A percentile compares a stretch with the other conserved stretches of the same genome.
These are phyloP conservation scores for Ophiostoma ips DNA, from an alignment of 2,329 filamentous ascomycete species.

Conservation along the genomic window DNA sequence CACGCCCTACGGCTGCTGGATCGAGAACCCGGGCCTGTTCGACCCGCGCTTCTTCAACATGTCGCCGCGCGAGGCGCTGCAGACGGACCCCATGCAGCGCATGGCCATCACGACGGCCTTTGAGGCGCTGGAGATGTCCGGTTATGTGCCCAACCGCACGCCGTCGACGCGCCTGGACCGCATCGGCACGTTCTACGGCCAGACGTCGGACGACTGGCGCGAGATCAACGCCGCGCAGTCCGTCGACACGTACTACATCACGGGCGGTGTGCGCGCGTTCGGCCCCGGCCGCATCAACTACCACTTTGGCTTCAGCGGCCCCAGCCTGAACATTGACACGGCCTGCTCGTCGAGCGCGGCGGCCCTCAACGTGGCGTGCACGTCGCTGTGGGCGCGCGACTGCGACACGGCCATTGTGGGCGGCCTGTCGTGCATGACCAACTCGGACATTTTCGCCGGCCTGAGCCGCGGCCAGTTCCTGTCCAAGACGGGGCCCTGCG, in stretches of 20 bases:
- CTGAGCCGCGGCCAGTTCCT: conserved; percentile 66
- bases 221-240: conserved; percentile 62
- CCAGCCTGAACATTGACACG: conserved; percentile 61
- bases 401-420: conserved; percentile 72
- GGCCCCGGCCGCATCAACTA: conserved; percentile 53
- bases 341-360: conserved; percentile 64
- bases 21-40: conserved; percentile 63
- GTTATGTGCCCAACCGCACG: conserved; percentile 60
- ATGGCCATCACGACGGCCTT: conserved; percentile 64
- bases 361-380: conserved; percentile 58
- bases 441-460: conserved; percentile 66
- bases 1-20: conserved; percentile 61
- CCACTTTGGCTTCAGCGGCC: conserved; percentile 63
- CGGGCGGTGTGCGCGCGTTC: conserved; percentile 29
- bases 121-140: conserved; percentile 69
- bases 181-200: conserved; percentile 62
- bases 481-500: conserved; percentile 62
- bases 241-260: conserved; percentile 44
- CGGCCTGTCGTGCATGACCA: conserved; percentile 64
- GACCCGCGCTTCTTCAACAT: conserved; percentile 82
- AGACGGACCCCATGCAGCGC: conserved; percentile 71
- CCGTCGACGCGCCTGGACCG: conserved; percentile 49
- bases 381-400: conserved; percentile 59
- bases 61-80: conserved; percentile 60
- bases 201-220: conserved; percentile 64